Conservation (phyloP, 208 protist species). For the Phytomonas sp. region DNA sequence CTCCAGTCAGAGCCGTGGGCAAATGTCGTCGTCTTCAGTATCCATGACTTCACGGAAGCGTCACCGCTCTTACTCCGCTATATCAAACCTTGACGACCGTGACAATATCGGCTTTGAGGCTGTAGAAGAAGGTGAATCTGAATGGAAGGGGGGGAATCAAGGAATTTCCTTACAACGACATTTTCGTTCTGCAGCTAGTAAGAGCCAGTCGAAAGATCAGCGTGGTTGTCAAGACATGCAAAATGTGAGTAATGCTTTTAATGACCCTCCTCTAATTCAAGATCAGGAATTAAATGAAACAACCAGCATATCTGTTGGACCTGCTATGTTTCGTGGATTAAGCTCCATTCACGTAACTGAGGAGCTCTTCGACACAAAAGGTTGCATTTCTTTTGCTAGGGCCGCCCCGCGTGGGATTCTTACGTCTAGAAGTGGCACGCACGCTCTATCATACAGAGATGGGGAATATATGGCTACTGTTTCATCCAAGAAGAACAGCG, state of each 20-base stretch:
- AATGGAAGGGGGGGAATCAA: not conserved
- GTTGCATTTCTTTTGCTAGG: not conserved
- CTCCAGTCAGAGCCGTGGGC: not conserved
- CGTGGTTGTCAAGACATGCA: not conserved
- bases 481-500: slow-evolving; percentile 1
- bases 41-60: slow-evolving; percentile 13
- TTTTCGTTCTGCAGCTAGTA: not conserved
- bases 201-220: not conserved
- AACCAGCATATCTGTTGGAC: slow-evolving; percentile 16
- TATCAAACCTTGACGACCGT: slow-evolving; percentile 1
- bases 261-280: not conserved
- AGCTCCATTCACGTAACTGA: slow-evolving; percentile 44
- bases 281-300: not conserved
- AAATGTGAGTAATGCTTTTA: not conserved
- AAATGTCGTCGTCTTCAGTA: not conserved
- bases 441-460: not conserved
- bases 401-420: not conserved
- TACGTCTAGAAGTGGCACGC: not conserved
- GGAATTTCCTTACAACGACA: not conserved
- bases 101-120: not conserved
- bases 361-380: slow-evolving; percentile 30
- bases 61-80: slow-evolving; percentile 11
- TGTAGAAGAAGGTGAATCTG: not conserved
- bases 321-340: slow-evolving; percentile 45
- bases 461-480: not conserved